Evolutionary conservation across 2,329 filamentous ascomycete species (phyloP), one percentile per base, ranked within the genome.

Genomic region (Stylonectria norvegica): DNA sequence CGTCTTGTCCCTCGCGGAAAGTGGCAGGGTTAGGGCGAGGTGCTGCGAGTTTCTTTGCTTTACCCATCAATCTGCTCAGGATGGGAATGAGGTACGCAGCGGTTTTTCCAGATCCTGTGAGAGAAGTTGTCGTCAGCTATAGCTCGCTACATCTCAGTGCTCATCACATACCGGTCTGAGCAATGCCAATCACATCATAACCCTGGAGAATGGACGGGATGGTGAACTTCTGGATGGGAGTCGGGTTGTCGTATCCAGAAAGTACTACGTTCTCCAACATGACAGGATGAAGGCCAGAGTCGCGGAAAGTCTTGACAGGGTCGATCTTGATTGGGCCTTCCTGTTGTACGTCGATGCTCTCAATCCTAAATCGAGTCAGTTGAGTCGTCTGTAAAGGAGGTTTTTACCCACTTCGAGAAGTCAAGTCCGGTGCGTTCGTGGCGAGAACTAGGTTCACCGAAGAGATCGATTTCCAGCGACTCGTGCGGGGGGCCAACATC

Each of bases 21-120:
- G 67, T 72, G 1, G 64, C 62, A 0, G 78, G 72, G 47, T 84
- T 81, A 0, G 90, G 89, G 4, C 90, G 85, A 31, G 81, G 75
- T 5, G 87, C 90, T 1, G 84, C 83, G 5, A 96, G 70, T 66
- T 89, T 90, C 68, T 89, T 93, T 5, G 86, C 89, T 68, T 97
- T 97, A 18, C 93, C 93, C 89, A 97, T 96, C 16, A 98, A 69
- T 62, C 86, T 85, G 45, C 89, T 95, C 36, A 97, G 59, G 44
- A 95, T 86, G 0, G 93, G 93, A 40, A 96, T 80, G 4, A 98
- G 68, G 59, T 93, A 98, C 0, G 93, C 90, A 0, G 86, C 91
- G 0, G 93, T 98, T 73, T 98, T 98, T 37, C 93, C 93, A 18
- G 91, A 97, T 15, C 93, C 91, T 96, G 34, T 5, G 47, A 32